Conservation (phyloP, 1,284 basidiomycete genomes). For the Leccinum fallax region DNA sequence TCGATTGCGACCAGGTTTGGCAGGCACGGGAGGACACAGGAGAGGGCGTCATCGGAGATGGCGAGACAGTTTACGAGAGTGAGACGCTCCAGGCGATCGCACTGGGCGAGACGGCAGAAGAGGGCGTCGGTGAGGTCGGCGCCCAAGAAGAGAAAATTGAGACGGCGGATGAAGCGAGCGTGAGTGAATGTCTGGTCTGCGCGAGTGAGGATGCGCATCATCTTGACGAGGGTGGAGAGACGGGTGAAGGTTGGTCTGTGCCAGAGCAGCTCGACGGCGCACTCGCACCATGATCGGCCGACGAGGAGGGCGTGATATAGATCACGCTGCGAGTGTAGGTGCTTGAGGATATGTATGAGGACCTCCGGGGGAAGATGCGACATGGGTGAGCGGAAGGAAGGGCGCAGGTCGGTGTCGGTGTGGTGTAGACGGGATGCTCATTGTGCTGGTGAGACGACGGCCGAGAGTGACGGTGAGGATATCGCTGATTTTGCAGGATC, state of each 20-base stretch:
- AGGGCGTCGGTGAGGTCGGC: conserved; percentile 78
- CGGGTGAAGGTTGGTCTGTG: conserved; percentile 83
- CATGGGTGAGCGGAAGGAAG: conserved; percentile 46
- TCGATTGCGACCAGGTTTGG: conserved; percentile 88
- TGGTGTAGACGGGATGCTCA: conserved; percentile 54
- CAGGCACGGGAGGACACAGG: conserved; percentile 69
- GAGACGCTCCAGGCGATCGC: conserved; percentile 87
- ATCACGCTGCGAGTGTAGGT: conserved; percentile 76
- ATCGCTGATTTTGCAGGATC: conserved; percentile 55
- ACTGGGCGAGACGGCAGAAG: conserved; percentile 74
- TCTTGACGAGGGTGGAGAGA: conserved; percentile 74
- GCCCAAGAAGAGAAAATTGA: conserved; percentile 85
- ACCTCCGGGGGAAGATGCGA: conserved; percentile 84
- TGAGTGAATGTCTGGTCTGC: conserved; percentile 85
- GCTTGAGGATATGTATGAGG: conserved; percentile 90
- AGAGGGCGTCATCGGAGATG: conserved; percentile 71
- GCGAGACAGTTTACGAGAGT: conserved; percentile 85
- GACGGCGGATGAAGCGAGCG: conserved; percentile 83
- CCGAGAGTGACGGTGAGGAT: conserved; percentile 44
- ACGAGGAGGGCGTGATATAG: conserved; percentile 81
- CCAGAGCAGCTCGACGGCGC: conserved; percentile 95
- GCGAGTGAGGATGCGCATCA: conserved; percentile 67
- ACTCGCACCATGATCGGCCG: conserved; percentile 93
- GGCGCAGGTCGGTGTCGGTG: conserved; percentile 26
- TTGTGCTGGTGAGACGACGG: conserved; percentile 60